phyloP scores from a whole-genome alignment of 2,329 filamentous ascomycete species.

The Coniochaeta sp. region DNA sequence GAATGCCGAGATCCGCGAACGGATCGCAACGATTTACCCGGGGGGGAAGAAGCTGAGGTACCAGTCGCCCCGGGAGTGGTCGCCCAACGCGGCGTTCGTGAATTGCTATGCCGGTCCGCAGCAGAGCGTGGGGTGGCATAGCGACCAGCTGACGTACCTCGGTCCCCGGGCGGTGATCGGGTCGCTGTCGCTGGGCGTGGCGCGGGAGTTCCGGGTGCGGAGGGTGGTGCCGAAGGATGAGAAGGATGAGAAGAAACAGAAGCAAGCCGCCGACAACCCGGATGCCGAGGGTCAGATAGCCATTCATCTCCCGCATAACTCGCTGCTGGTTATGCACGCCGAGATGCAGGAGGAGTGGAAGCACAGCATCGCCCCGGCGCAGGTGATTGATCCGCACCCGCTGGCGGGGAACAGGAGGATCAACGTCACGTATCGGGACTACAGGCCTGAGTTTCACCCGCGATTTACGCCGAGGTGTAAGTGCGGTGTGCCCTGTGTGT shows the following conservation, averaged over 20 bases:
- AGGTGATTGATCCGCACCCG: slow-evolving; percentile 77
- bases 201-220: slow-evolving; percentile 87
- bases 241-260: slow-evolving; percentile 33
- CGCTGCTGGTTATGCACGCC: slow-evolving; percentile 89
- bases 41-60: slow-evolving; percentile 66
- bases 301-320: slow-evolving; percentile 92
- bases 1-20: slow-evolving; percentile 66
- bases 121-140: slow-evolving; percentile 85
- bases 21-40: slow-evolving; percentile 64
- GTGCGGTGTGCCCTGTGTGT: slow-evolving; percentile 60
- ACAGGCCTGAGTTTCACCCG: slow-evolving; percentile 71
- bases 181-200: slow-evolving; percentile 81
- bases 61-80: slow-evolving; percentile 69
- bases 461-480: slow-evolving; percentile 69
- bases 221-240: slow-evolving; percentile 58
- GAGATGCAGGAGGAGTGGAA: slow-evolving; percentile 99
- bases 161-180: slow-evolving; percentile 86
- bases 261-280: too few relatives aligned
- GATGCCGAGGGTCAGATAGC: slow-evolving; percentile 80
- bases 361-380: slow-evolving; percentile 71
- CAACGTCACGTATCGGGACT: slow-evolving; percentile 91
- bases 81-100: slow-evolving; percentile 84
- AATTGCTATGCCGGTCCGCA: slow-evolving; percentile 84
- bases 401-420: slow-evolving; percentile 74
- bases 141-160: slow-evolving; percentile 87